Base-by-base conservation (phyloP, 306 rosid species). In the Cicer bijugum region DNA sequence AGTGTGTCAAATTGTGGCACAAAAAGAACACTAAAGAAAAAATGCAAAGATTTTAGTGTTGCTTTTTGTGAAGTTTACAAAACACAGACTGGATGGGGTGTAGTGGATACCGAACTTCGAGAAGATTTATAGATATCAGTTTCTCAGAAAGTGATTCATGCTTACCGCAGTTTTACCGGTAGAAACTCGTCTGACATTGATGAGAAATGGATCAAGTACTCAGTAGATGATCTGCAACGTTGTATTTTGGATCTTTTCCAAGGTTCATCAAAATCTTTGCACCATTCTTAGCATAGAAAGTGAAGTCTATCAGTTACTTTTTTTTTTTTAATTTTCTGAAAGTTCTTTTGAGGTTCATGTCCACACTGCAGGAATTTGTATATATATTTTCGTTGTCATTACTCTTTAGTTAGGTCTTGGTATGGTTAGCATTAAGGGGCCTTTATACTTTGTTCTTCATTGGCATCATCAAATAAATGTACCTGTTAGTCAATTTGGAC, bases 11-110 rank as follows among this genome's bases (percentile, higher is more conserved):
- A 28, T 58, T 20, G 69, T 38, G 72, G 40, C 55, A 57, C 85
- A 2, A 51, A 74, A 75, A 69, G 64, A 65, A 44, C 4, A 56
- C 43, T 50, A 6, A 78, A 79, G 67, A 84, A 75, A 59, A 85
- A 63, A 73, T 87, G 81, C 80, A 77, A 75, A 74, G 37, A 71
- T 20, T 91, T 91, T 75, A 51, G 45, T 71, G 35, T 11, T 72
- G 85, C 86, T 28, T 91, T 91, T 56, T 84, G 81, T 80, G 92
- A 85, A 79, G 78, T 88, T 1, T 89, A 89, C 72, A 80, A 75
- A 82, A 84, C 5, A n/a, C 97, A 89, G 66, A 89, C 97, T n/a
- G 88, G 88, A 16, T 91, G 97, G 92, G 57, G 0, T 9, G 44
- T 89, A 20, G 75, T 84, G 1, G 86, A 89, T 63, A 23, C 43